A percentile compares a stretch with the other conserved stretches of the same genome.
Conservation (phyloP, 139 green algal species). For the Yamagishiella unicocca region DNA sequence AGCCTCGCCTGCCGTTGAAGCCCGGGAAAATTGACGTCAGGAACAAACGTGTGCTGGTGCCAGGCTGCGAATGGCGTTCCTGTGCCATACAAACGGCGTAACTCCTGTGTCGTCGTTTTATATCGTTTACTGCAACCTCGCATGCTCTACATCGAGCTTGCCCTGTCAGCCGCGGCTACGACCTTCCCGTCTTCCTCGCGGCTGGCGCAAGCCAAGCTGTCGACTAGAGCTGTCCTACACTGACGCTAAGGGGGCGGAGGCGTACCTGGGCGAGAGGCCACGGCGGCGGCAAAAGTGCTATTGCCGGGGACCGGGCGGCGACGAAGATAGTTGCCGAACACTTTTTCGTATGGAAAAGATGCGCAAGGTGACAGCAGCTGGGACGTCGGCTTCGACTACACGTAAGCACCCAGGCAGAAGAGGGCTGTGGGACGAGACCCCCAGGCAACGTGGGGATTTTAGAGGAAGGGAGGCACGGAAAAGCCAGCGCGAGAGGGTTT, state of each 20-base stretch:
- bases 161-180: slow-evolving; percentile 12
- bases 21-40: too few species aligned
- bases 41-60: too few species aligned
- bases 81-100: too few species aligned
- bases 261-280: background rate
- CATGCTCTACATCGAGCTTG: too few species aligned
- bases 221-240: slow-evolving; percentile 10
- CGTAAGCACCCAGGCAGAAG: background rate
- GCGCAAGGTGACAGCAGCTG: background rate
- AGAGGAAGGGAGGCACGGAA: too few species aligned
- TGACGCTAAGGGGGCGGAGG: background rate
- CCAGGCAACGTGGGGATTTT: too few species aligned
- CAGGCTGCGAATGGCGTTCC: too few species aligned
- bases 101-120: too few species aligned
- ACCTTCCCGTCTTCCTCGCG: slow-evolving; percentile 9
- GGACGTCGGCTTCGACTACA: slow-evolving; percentile 29
- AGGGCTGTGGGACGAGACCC: background rate
- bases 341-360: slow-evolving; percentile 17
- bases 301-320: background rate
- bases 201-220: background rate
- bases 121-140: too few species aligned
- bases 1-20: too few species aligned
- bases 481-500: too few species aligned
- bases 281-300: background rate
- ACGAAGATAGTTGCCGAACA: background rate